phyloP scores from a whole-genome alignment of 129 eudicot genomes.

The Smallanthus sonchifolius region DNA sequence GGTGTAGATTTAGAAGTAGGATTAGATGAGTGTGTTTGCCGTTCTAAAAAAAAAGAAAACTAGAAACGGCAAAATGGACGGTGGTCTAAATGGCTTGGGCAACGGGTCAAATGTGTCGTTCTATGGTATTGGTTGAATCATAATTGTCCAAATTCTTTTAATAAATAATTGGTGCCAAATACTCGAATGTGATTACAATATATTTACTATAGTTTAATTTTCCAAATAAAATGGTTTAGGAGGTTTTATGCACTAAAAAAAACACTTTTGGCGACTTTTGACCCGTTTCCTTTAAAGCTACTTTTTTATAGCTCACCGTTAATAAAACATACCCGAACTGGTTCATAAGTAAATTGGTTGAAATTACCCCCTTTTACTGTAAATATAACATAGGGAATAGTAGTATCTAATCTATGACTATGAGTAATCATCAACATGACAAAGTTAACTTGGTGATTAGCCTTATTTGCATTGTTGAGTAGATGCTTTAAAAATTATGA shows the following conservation, averaged over 20 bases:
- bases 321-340: background rate
- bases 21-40: no score
- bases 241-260: background rate
- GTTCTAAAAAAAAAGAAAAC: background rate
- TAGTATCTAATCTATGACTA: background rate
- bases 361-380: background rate
- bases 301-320: background rate
- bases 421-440: background rate
- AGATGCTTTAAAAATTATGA: slow-evolving; percentile 6
- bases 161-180: no score
- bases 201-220: background rate
- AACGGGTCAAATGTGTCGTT: background rate
- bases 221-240: background rate
- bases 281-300: background rate
- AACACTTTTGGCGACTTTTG: background rate
- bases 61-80: background rate
- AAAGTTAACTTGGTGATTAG: background rate
- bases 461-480: background rate
- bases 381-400: background rate
- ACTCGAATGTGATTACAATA: background rate
- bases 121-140: background rate
- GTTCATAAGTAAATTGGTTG: background rate
- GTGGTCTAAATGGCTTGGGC: background rate
- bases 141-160: background rate
- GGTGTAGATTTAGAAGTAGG: no score